Percentiles rank a stretch among this genome's conserved stretches.
phyloP scores from a whole-genome alignment of 768 basidiomycete species.

The Podaxis sp. region DNA sequence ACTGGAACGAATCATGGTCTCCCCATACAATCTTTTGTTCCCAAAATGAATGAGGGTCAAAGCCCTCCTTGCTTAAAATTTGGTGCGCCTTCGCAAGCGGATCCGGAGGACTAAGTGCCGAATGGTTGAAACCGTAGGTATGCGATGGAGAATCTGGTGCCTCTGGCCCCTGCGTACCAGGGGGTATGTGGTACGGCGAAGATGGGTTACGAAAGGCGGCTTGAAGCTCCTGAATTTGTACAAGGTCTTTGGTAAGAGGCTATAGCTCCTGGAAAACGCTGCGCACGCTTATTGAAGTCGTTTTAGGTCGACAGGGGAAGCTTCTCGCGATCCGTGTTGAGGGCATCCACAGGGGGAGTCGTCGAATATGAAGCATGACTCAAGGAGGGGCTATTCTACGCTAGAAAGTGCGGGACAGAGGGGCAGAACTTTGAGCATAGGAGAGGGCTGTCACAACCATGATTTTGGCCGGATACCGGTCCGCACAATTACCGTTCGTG shows the following conservation, averaged over 20 bases:
- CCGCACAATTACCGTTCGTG: neutral
- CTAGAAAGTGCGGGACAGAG: neutral
- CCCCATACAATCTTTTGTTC: constrained; percentile 81
- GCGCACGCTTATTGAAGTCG: constrained; percentile 10
- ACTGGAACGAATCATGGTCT: constrained; percentile 79
- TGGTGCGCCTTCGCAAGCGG: constrained; percentile 39
- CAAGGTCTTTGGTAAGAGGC: neutral
- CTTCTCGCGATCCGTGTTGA: neutral
- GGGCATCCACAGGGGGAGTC: neutral
- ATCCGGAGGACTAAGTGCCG: constrained; percentile 5
- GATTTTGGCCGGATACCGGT: neutral
- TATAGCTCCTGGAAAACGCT: neutral
- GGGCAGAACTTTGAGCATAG: neutral
- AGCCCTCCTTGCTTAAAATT: constrained; percentile 45
- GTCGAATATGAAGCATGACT: neutral
- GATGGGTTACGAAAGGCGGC: constrained; percentile 61
- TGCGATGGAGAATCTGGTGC: constrained; percentile 49
- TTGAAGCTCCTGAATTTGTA: constrained; percentile 53
- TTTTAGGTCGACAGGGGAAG: constrained; percentile 3
- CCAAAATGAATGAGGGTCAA: constrained; percentile 70
- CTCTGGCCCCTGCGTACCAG: constrained; percentile 58
- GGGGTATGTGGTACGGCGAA: constrained; percentile 65
- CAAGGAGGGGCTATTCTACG: neutral
- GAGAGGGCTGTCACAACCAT: neutral
- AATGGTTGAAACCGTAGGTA: constrained; percentile 10